Conservation (phyloP, 805 yeast genomes). For the Starmerella powellii region DNA sequence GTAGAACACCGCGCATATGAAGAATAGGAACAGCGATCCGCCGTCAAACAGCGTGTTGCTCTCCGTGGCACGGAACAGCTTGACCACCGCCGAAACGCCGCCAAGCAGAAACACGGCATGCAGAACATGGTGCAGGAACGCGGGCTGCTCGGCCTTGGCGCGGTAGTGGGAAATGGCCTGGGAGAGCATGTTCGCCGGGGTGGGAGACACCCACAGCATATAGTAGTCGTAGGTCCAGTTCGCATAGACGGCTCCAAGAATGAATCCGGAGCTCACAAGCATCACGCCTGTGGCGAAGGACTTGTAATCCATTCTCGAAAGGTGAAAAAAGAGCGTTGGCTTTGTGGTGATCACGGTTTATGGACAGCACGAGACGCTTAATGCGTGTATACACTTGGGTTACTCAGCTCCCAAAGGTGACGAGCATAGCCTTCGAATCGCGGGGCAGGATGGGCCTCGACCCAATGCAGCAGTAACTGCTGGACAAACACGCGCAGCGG, state of each 20-base stretch:
- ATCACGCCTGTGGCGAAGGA: constrained; percentile 22
- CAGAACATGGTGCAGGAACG: constrained; percentile 44
- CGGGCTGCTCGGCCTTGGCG: constrained; percentile 57
- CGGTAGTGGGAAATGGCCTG: constrained; percentile 62
- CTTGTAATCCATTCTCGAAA: constrained; percentile 26
- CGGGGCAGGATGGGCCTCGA: too few species aligned
- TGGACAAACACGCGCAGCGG: too few species aligned
- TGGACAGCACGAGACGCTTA: not conserved
- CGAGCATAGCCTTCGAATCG: too few species aligned
- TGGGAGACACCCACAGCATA: constrained; percentile 53
- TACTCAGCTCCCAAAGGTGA: too few species aligned
- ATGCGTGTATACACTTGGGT: too few species aligned
- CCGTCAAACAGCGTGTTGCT: constrained; percentile 84
- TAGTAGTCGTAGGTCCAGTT: constrained; percentile 73
- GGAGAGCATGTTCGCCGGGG: constrained; percentile 43
- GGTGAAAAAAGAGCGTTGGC: not conserved
- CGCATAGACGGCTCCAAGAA: constrained; percentile 64
- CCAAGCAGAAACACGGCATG: constrained; percentile 56
- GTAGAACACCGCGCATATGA: constrained; percentile 65
- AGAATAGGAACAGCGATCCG: constrained; percentile 62
- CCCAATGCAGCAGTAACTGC: too few species aligned
- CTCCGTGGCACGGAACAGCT: constrained; percentile 76
- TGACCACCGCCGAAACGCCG: constrained; percentile 56
- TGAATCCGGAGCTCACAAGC: constrained; percentile 49
- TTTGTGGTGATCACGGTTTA: not conserved